phyloP scores from a whole-genome alignment of 2,329 filamentous ascomycete genomes.

The Aureobasidium sp. region DNA sequence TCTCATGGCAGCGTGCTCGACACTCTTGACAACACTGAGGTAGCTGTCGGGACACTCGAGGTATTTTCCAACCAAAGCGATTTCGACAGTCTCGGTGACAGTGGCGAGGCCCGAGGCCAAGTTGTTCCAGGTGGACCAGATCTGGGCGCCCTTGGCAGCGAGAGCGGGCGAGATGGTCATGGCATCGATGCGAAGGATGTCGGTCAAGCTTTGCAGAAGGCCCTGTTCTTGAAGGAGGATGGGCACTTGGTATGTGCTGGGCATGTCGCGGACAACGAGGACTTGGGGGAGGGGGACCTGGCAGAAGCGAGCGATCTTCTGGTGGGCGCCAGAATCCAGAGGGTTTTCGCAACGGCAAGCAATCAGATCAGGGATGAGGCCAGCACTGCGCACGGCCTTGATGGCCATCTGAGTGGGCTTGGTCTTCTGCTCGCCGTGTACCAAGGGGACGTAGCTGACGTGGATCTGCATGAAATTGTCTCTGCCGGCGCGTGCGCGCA shows the following conservation, averaged over 20 bases:
- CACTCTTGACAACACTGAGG: constrained; percentile 72
- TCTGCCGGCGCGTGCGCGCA: constrained; percentile 63
- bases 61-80: constrained; percentile 92
- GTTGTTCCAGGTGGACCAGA: constrained; percentile 72
- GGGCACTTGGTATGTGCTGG: constrained; percentile 89
- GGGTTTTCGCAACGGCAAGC: constrained; percentile 82
- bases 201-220: constrained; percentile 59
- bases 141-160: constrained; percentile 56
- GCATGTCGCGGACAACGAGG: constrained; percentile 77
- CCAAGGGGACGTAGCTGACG: constrained; percentile 79
- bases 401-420: constrained; percentile 95
- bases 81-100: constrained; percentile 62
- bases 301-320: constrained; percentile 85
- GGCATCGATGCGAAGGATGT: constrained; percentile 57
- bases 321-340: constrained; percentile 65
- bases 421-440: constrained; percentile 78
- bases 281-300: constrained; percentile 82
- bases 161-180: constrained; percentile 45
- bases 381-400: constrained; percentile 72
- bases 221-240: constrained; percentile 81
- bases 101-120: constrained; percentile 62
- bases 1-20: constrained; percentile 88
- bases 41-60: constrained; percentile 79
- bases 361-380: constrained; percentile 60
- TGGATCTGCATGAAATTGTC: constrained; percentile 83